These are phyloP conservation scores for Annulohypoxylon nitens DNA, from an alignment of 495 filamentous ascomycete species.

Conservation along the genomic window DNA sequence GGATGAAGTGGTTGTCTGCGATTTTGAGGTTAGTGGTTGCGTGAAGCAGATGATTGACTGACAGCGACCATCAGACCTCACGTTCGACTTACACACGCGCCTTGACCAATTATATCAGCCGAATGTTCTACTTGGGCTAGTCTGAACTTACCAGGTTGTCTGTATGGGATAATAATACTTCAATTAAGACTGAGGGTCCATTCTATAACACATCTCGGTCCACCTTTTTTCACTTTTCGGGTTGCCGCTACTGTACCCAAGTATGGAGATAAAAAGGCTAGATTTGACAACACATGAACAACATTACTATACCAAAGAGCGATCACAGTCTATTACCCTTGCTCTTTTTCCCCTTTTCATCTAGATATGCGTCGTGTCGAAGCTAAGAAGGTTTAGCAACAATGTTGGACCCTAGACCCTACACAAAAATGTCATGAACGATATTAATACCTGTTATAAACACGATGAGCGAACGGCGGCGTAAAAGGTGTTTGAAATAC, in stretches of 20 bases:
- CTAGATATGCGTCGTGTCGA: background rate
- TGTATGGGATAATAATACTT: conserved; percentile 33
- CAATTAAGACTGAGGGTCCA: conserved; percentile 28
- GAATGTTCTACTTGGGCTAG: conserved; percentile 18
- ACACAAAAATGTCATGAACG: background rate
- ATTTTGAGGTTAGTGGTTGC: conserved; percentile 2
- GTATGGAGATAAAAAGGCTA: conserved; percentile 20
- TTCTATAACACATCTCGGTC: conserved; percentile 28
- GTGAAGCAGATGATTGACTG: background rate
- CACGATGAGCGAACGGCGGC: background rate
- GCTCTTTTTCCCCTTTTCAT: background rate
- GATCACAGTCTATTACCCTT: conserved; percentile 6
- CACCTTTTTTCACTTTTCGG: conserved; percentile 30
- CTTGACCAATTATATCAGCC: conserved; percentile 8
- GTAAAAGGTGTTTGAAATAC: background rate
- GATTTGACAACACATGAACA: conserved; percentile 37
- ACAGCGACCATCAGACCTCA: background rate
- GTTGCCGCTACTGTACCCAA: conserved; percentile 30
- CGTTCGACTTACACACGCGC: conserved; percentile 29
- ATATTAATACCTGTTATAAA: background rate
- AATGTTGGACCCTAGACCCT: background rate
- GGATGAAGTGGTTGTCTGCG: background rate
- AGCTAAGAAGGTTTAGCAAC: conserved; percentile 11
- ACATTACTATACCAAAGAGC: conserved; percentile 13
- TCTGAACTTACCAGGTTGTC: conserved; percentile 23